phyloP scores from a whole-genome alignment of 2,329 filamentous ascomycete species.

The Didymella lethalis region DNA sequence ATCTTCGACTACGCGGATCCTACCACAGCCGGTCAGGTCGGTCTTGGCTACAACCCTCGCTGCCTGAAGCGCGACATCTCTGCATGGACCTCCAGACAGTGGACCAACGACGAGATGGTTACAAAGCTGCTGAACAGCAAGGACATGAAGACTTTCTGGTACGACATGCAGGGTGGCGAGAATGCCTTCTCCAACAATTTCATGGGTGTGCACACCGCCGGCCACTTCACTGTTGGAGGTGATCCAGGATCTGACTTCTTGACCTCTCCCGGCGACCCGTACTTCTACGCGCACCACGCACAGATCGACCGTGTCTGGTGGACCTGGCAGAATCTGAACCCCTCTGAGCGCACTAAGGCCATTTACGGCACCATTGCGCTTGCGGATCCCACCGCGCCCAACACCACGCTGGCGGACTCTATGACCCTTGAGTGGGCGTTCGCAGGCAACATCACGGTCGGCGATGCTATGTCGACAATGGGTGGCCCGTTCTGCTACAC shows the following conservation, averaged over 20 bases:
- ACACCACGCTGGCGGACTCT: conserved; percentile 56
- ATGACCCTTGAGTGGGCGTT: conserved; percentile 52
- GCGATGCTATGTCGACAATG: conserved; percentile 54
- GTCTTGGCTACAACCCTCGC: conserved; percentile 42
- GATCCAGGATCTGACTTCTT: conserved; percentile 57
- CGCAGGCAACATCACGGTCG: conserved; percentile 46
- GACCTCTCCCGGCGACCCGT: conserved; percentile 47
- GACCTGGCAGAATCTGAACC: conserved; percentile 59
- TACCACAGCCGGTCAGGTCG: conserved; percentile 22
- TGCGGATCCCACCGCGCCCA: conserved; percentile 53
- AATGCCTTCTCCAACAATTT: conserved; percentile 40
- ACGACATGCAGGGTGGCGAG: conserved; percentile 48
- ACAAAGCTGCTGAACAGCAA: conserved; percentile 36
- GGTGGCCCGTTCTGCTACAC: conserved; percentile 59
- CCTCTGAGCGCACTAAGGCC: conserved; percentile 46
- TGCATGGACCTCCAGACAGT: conserved; percentile 34
- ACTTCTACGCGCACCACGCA: conserved; percentile 41
- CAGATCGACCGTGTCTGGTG: conserved; percentile 59
- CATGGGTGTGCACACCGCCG: conserved; percentile 55
- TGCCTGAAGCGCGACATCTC: conserved; percentile 51
- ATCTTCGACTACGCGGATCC: conserved; percentile 41
- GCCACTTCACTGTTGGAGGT: conserved; percentile 55
- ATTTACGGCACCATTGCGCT: conserved; percentile 56
- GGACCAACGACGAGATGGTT: conserved; percentile 41
- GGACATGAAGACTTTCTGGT: conserved; percentile 51